phyloP scores from a whole-genome alignment of 2,329 filamentous ascomycete species.

The Moelleriella libera region DNA sequence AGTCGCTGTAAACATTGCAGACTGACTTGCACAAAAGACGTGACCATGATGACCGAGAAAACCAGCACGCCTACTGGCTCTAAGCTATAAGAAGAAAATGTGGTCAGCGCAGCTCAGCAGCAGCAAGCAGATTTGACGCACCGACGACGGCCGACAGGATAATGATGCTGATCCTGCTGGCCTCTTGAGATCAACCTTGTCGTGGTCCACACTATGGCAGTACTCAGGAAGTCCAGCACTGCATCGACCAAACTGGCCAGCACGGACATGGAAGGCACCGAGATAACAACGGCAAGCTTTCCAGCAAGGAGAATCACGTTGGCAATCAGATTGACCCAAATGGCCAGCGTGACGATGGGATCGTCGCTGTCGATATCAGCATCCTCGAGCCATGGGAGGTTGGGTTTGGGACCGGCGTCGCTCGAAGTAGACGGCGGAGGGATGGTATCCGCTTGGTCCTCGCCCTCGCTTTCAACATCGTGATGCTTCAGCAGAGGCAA shows the following conservation, averaged over 20 bases:
- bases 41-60: constrained; percentile 78
- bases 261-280: constrained; percentile 71
- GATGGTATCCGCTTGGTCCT: constrained; percentile 22
- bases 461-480: constrained; percentile 21
- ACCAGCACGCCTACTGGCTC: constrained; percentile 71
- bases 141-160: constrained; percentile 61
- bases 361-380: constrained; percentile 58
- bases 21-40: constrained; percentile 66
- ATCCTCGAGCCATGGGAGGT: constrained; percentile 60
- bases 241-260: constrained; percentile 69
- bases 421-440: constrained; percentile 5
- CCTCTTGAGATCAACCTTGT: constrained; percentile 53
- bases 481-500: constrained; percentile 44
- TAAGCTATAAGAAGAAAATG: constrained; percentile 16
- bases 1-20: constrained; percentile 56
- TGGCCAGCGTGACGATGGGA: constrained; percentile 69
- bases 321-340: constrained; percentile 72
- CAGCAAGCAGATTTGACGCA: constrained; percentile 5
- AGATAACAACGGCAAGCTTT: constrained; percentile 63
- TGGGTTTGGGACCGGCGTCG: constrained; percentile 27
- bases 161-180: constrained; percentile 58
- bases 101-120: neutral
- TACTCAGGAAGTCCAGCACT: constrained; percentile 66
- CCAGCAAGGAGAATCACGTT: constrained; percentile 62
- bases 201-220: constrained; percentile 68